These are phyloP conservation scores for Phyllosticta citribraziliensis DNA, from an alignment of 2,329 filamentous ascomycete species.

Conservation along the genomic window DNA sequence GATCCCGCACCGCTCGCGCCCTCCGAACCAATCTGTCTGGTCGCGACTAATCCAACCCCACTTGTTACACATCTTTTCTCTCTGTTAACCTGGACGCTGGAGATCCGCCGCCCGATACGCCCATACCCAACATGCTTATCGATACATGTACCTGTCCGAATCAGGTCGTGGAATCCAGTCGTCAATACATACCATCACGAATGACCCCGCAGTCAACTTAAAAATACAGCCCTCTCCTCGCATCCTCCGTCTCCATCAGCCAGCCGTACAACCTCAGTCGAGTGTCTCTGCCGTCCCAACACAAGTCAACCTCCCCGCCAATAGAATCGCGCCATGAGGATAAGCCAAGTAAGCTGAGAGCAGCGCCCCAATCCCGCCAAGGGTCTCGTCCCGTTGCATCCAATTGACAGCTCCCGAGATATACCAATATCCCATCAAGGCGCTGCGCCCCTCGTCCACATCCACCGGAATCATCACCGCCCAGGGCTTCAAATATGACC, in stretches of 20 bases:
- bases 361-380: background rate
- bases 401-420: slow-evolving; percentile 21
- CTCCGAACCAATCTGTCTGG: background rate
- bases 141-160: background rate
- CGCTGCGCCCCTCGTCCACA: slow-evolving; percentile 31
- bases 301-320: background rate
- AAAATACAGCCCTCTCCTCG: background rate
- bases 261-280: background rate
- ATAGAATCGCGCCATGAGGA: slow-evolving; percentile 17
- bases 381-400: background rate
- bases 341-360: slow-evolving; percentile 20
- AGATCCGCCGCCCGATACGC: background rate
- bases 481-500: slow-evolving; percentile 37
- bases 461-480: slow-evolving; percentile 30
- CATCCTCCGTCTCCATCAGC: background rate
- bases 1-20: background rate
- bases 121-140: background rate
- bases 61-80: background rate
- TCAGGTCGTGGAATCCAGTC: background rate
- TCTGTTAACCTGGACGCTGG: background rate
- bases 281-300: background rate
- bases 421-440: slow-evolving; percentile 40
- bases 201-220: background rate
- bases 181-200: background rate
- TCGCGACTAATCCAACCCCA: background rate